Percentiles rank a stretch among this genome's conserved stretches.
Conservation (phyloP, 2,329 filamentous ascomycete genomes). For the Colletotrichum sp. region DNA sequence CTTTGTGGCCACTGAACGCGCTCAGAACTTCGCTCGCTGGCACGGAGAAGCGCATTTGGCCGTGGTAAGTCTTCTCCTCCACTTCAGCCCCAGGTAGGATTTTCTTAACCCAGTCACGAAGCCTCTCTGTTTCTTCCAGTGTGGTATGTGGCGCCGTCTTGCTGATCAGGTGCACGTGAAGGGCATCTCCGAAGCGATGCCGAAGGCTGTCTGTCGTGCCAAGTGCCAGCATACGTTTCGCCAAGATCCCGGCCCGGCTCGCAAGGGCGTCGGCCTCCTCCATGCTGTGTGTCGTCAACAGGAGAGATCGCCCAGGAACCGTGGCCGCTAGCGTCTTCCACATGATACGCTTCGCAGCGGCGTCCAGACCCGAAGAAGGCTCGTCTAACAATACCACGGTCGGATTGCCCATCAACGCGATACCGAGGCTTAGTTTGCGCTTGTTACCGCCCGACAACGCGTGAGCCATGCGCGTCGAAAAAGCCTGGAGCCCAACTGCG, state of each 20-base stretch:
- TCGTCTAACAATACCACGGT: constrained; percentile 88
- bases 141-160: constrained; percentile 75
- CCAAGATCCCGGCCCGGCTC: constrained; percentile 83
- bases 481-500: constrained; percentile 78
- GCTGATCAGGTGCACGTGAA: constrained; percentile 84
- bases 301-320: constrained; percentile 77
- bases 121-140: constrained; percentile 67
- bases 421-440: constrained; percentile 87
- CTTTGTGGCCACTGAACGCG: constrained; percentile 21
- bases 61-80: constrained; percentile 79
- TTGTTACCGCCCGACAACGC: constrained; percentile 91
- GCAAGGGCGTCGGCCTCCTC: constrained; percentile 93
- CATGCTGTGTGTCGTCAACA: constrained; percentile 94
- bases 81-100: constrained; percentile 70
- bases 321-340: constrained; percentile 83
- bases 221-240: constrained; percentile 82
- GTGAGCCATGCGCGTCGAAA: constrained; percentile 75
- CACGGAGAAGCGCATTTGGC: constrained; percentile 85
- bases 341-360: constrained; percentile 89
- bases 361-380: constrained; percentile 87
- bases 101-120: constrained; percentile 69
- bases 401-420: constrained; percentile 92
- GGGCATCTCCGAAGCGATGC: constrained; percentile 75
- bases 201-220: constrained; percentile 78
- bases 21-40: constrained; percentile 50